These are phyloP conservation scores for Allium sativum DNA, from an alignment of 106 monocot genomes.

Conservation along the genomic window DNA sequence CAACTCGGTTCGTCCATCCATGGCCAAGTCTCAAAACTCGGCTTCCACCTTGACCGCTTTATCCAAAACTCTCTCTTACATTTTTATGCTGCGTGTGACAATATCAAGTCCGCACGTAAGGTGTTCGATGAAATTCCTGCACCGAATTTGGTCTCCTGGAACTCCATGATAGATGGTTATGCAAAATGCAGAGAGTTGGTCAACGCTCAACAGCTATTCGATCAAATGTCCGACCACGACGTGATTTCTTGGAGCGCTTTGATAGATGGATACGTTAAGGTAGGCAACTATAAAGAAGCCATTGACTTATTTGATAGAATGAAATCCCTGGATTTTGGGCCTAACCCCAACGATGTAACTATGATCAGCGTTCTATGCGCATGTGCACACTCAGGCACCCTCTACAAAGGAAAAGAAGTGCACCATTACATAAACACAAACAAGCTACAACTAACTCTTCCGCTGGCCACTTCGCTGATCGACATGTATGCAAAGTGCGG, in stretches of 20 bases:
- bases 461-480: constrained; percentile 15
- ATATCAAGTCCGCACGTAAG: background rate
- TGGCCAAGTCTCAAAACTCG: constrained; percentile 21
- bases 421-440: constrained; percentile 34
- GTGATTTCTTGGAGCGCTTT: constrained; percentile 38
- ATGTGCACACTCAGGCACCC: constrained; percentile 28
- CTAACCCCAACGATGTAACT: constrained; percentile 21
- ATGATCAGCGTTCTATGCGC: constrained; percentile 22
- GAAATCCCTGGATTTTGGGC: constrained; percentile 10
- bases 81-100: constrained; percentile 13
- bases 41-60: constrained; percentile 19
- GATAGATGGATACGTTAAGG: constrained; percentile 22
- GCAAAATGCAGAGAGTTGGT: no score
- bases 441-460: background rate
- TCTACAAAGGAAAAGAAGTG: constrained; percentile 37
- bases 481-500: constrained; percentile 49
- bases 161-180: no score
- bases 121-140: constrained; percentile 13
- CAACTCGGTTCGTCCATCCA: constrained; percentile 23
- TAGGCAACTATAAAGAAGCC: constrained; percentile 16
- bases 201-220: constrained; percentile 37
- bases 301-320: constrained; percentile 32
- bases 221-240: constrained; percentile 26
- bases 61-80: constrained; percentile 23
- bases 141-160: no score